Conservation (phyloP, 768 basidiomycete genomes). For the Podaxis carcinomalis region DNA sequence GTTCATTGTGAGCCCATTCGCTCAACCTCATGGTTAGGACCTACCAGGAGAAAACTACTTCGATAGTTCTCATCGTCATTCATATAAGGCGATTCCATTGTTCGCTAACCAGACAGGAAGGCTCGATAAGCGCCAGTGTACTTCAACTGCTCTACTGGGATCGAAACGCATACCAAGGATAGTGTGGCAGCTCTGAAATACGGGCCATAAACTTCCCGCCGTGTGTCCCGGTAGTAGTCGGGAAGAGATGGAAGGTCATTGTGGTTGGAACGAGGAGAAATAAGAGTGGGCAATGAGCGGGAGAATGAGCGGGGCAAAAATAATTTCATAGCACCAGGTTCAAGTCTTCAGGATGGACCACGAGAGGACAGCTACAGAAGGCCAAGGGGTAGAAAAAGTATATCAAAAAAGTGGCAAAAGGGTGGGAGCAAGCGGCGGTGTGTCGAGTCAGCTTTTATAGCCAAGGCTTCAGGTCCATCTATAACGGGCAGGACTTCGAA, state of each 20-base stretch:
- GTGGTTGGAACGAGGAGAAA: not conserved
- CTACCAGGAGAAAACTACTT: slow-evolving; percentile 3
- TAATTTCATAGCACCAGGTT: not conserved
- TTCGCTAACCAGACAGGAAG: slow-evolving; percentile 5
- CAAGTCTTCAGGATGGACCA: not conserved
- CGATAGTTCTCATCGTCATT: not conserved
- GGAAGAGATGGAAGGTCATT: not conserved
- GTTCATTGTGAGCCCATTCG: not conserved
- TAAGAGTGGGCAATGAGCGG: not conserved
- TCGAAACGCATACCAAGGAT: not conserved
- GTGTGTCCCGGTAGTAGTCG: slow-evolving; percentile 8
- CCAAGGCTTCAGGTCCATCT: slow-evolving; percentile 4
- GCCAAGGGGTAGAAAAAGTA: not conserved
- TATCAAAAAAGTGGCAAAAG: not conserved
- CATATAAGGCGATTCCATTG: not conserved
- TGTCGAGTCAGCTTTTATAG: slow-evolving; percentile 1
- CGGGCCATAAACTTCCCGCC: slow-evolving; percentile 7
- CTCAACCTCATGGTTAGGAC: not conserved
- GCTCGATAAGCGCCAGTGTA: not conserved
- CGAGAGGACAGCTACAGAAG: not conserved
- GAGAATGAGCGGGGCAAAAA: not conserved
- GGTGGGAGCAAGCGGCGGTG: not conserved
- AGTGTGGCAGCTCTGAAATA: not conserved
- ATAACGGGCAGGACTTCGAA: slow-evolving; percentile 7
- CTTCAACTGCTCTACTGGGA: not conserved